Conservation (phyloP, 805 yeast species). For the Hyphopichia homilentoma region DNA sequence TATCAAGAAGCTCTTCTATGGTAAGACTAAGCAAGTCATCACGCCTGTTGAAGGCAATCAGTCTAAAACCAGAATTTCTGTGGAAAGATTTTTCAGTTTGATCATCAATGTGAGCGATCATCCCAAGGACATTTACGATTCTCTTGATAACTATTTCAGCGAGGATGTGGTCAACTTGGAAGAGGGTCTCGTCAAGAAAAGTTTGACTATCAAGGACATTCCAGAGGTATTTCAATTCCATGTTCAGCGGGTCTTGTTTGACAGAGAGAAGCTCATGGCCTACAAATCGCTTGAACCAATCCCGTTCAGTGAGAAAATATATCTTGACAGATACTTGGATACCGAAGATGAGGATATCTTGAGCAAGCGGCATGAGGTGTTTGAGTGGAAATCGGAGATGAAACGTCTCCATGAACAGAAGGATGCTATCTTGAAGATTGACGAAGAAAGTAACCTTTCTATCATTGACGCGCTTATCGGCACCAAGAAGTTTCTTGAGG, state of each 20-base stretch:
- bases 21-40: conserved; percentile 77
- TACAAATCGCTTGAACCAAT: conserved; percentile 81
- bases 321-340: conserved; percentile 83
- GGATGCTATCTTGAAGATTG: conserved; percentile 37
- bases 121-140: conserved; percentile 86
- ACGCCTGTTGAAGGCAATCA: conserved; percentile 51
- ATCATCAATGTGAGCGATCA: conserved; percentile 85
- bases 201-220: conserved; percentile 63
- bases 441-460: conserved; percentile 31
- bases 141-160: conserved; percentile 78
- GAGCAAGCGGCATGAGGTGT: conserved; percentile 51
- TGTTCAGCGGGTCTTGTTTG: conserved; percentile 90
- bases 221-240: conserved; percentile 89
- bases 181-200: conserved; percentile 70
- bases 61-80: conserved; percentile 24
- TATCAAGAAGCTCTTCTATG: conserved; percentile 77
- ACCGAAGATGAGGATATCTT: conserved; percentile 58
- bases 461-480: conserved; percentile 45
- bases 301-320: conserved; percentile 72
- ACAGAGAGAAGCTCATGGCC: conserved; percentile 65
- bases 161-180: conserved; percentile 68
- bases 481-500: conserved; percentile 53
- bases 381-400: conserved; percentile 59
- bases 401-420: conserved; percentile 40
- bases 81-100: conserved; percentile 76